These are phyloP conservation scores for Scutellaria minor DNA, from an alignment of 257 asterid genomes.

Conservation along the genomic window DNA sequence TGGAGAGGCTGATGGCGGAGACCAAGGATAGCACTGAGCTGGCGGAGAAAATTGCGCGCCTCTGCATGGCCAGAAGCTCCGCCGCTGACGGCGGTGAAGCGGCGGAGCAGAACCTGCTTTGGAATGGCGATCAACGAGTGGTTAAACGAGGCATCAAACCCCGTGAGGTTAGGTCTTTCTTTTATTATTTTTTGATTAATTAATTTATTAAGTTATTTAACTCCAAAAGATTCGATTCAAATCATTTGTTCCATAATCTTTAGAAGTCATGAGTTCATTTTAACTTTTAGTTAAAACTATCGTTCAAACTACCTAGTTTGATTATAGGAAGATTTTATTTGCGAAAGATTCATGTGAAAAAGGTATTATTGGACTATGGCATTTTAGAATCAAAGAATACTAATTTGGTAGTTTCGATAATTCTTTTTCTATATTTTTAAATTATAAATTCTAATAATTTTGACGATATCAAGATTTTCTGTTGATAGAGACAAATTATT, in stretches of 20 bases:
- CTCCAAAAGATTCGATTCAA: constrained; percentile 13
- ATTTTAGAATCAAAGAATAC: too few species aligned
- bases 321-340: too few species aligned
- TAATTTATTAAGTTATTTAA: too few species aligned
- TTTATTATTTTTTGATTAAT: not conserved
- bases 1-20: constrained; percentile 78
- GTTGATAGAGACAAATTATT: constrained; percentile 19
- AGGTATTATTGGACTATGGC: too few species aligned
- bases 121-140: constrained; percentile 31
- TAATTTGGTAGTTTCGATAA: not conserved
- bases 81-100: constrained; percentile 21
- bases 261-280: too few species aligned
- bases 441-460: constrained; percentile 9
- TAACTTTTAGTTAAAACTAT: too few species aligned
- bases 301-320: too few species aligned
- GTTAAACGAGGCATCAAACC: constrained; percentile 46
- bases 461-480: constrained; percentile 24
- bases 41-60: constrained; percentile 64
- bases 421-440: not conserved
- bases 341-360: too few species aligned
- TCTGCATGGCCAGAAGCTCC: constrained; percentile 48
- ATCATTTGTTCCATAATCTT: constrained; percentile 34
- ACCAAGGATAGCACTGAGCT: constrained; percentile 65
- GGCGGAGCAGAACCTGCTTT: constrained; percentile 33
- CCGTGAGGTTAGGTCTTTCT: constrained; percentile 59